Percentiles rank a stretch among this genome's conserved stretches.
Evolutionary conservation across 192 early-diverging fungal species (phyloP).

Genomic region (Radiomyces spectabilis): DNA sequence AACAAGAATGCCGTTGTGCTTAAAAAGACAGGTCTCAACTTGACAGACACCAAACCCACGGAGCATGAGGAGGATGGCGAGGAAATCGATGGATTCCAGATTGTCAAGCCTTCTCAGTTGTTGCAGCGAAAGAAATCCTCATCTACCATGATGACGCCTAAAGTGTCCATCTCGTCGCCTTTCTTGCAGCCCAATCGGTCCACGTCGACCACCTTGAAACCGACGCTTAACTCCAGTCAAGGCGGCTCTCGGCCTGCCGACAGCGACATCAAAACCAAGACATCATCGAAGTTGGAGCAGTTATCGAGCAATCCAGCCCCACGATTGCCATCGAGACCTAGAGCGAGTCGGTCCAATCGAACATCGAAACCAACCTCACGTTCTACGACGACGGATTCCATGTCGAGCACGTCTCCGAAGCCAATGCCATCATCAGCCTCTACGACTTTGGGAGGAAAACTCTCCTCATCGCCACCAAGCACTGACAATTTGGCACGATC

Average conservation of each 20-base stretch:
- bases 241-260: not conserved
- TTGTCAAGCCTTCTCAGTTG: constrained; percentile 6
- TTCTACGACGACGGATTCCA: not conserved
- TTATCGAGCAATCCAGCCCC: too few species aligned
- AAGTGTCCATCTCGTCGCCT: not conserved
- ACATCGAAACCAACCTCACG: not conserved
- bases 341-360: not conserved
- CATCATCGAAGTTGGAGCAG: not conserved
- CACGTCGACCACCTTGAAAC: too few species aligned
- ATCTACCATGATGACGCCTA: not conserved
- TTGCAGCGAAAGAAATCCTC: not conserved
- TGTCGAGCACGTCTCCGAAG: not conserved
- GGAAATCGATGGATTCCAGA: constrained; percentile 10
- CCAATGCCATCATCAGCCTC: not conserved
- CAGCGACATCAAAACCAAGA: not conserved
- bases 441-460: not conserved
- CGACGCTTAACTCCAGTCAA: not conserved
- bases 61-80: constrained; percentile 4
- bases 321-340: too few species aligned
- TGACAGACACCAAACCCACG: too few species aligned
- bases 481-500: not conserved
- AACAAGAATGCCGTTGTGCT: too few species aligned
- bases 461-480: not conserved
- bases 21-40: too few species aligned
- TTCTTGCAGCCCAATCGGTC: too few species aligned